Evolutionary conservation across 2,329 filamentous ascomycete genomes (phyloP).

Genomic region (Cladophialophora chaetospira): DNA sequence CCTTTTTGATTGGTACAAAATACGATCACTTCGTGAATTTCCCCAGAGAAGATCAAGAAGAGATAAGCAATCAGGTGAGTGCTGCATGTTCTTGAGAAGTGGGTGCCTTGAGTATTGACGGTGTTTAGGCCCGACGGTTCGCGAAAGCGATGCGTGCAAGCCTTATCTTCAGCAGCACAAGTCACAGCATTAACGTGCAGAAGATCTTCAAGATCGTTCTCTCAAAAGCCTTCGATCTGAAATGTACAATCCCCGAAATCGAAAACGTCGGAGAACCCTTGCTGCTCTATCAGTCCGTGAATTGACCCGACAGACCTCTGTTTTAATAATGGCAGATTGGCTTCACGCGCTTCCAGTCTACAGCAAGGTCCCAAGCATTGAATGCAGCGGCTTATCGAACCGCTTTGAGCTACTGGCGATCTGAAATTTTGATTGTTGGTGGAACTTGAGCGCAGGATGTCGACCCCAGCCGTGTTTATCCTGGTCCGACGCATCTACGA

Average conservation of each 20-base stretch:
- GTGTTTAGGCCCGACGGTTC: slow-evolving; percentile 78
- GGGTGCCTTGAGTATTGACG: background rate
- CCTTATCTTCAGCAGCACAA: slow-evolving; percentile 97
- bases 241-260: slow-evolving; percentile 98
- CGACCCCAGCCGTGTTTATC: too few relatives aligned
- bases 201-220: slow-evolving; percentile 99
- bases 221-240: slow-evolving; percentile 96
- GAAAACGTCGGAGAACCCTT: slow-evolving; percentile 96
- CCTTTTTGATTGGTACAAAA: slow-evolving; percentile 94
- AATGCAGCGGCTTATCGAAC: too few relatives aligned
- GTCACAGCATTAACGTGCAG: slow-evolving; percentile 99
- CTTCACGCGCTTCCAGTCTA: background rate
- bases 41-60: slow-evolving; percentile 93
- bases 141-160: slow-evolving; percentile 98
- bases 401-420: too few relatives aligned
- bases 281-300: slow-evolving; percentile 75
- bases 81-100: too few relatives aligned
- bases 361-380: background rate
- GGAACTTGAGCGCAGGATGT: too few relatives aligned
- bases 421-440: too few relatives aligned
- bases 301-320: slow-evolving; percentile 8
- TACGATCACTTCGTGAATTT: slow-evolving; percentile 99
- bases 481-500: too few relatives aligned
- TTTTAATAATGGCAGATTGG: background rate
- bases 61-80: slow-evolving; percentile 89